Evolutionary conservation across 805 yeast species (phyloP).

Genomic region (Saturnispora ahearnii): DNA sequence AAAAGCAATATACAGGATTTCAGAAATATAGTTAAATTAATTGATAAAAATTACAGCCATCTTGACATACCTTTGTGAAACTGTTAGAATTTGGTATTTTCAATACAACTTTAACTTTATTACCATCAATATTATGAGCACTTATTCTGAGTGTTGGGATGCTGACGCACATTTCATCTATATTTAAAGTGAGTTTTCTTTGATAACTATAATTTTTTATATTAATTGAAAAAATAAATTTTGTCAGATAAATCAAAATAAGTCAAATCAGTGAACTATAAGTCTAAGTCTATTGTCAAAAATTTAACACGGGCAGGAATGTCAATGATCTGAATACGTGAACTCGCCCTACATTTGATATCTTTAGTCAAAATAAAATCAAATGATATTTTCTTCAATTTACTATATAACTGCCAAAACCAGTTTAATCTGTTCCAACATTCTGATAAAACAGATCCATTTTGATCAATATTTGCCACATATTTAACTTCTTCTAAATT

Average conservation of each 20-base stretch:
- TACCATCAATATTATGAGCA: background rate
- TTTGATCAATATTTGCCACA: background rate
- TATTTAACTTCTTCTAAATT: background rate
- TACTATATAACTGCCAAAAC: slow-evolving; percentile 4
- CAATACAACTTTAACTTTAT: background rate
- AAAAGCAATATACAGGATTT: background rate
- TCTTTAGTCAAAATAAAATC: background rate
- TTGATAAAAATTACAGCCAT: background rate
- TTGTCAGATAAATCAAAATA: background rate
- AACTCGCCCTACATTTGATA: background rate
- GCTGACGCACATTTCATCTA: background rate
- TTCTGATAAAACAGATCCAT: background rate
- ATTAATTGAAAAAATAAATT: background rate
- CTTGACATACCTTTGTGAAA: background rate
- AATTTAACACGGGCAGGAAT: background rate
- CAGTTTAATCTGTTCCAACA: slow-evolving; percentile 2
- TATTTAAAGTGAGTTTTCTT: background rate
- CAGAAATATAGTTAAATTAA: too few species aligned
- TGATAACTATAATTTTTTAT: background rate
- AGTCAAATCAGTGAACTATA: background rate
- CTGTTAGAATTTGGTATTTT: background rate
- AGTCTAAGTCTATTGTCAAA: background rate
- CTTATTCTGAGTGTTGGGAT: background rate
- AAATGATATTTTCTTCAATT: background rate
- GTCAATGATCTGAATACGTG: background rate